These are phyloP conservation scores for Termitomyces sp. DNA, from an alignment of 768 basidiomycete genomes.

Conservation along the genomic window DNA sequence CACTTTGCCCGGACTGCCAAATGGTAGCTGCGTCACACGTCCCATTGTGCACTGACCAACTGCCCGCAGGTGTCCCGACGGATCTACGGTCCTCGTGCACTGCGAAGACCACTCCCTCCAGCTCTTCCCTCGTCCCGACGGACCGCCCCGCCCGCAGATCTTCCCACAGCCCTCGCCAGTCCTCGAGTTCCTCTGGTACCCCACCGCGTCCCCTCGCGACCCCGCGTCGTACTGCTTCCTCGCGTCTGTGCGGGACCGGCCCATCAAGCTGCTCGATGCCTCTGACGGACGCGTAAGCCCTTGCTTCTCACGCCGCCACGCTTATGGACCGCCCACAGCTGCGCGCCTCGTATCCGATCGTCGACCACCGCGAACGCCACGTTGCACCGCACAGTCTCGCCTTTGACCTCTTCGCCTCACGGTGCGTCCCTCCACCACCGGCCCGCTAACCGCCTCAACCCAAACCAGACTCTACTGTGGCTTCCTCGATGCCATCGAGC, in stretches of 20 bases:
- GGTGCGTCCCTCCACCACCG: constrained; percentile 34
- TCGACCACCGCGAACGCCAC: constrained; percentile 91
- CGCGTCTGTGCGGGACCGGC: constrained; percentile 78
- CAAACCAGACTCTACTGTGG: constrained; percentile 19
- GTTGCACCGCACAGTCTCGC: constrained; percentile 82
- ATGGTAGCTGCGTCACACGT: constrained; percentile 36
- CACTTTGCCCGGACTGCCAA: constrained; percentile 51
- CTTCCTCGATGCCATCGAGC: constrained; percentile 4
- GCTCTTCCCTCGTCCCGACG: constrained; percentile 26
- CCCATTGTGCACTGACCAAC: background rate
- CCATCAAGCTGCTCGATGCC: constrained; percentile 82
- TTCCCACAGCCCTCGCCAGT: constrained; percentile 64
- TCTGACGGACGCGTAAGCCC: constrained; percentile 60
- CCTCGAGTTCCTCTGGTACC: constrained; percentile 83
- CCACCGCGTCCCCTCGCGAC: constrained; percentile 54
- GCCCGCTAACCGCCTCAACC: background rate
- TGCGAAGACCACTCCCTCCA: constrained; percentile 70
- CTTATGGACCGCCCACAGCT: constrained; percentile 40
- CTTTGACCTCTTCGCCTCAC: constrained; percentile 65
- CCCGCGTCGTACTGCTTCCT: constrained; percentile 78
- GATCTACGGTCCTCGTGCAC: constrained; percentile 58
- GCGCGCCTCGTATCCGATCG: constrained; percentile 85
- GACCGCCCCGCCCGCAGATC: constrained; percentile 13
- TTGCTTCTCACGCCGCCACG: background rate
- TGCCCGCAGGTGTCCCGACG: constrained; percentile 64